phyloP scores from a whole-genome alignment of 2,329 filamentous ascomycete genomes.

The Alternaria alternata region DNA sequence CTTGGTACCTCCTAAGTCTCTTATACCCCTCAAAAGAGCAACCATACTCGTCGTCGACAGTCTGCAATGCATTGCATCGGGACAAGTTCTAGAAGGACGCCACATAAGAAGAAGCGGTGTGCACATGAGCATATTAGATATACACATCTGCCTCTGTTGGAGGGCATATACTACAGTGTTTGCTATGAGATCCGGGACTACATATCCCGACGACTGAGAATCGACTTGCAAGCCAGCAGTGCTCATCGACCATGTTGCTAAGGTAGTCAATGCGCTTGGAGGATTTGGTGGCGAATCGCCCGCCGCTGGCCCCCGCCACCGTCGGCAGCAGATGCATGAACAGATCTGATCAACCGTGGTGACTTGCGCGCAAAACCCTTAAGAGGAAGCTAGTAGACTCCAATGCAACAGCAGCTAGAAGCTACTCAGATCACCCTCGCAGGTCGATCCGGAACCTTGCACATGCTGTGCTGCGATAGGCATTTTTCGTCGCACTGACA shows the following conservation, averaged over 20 bases:
- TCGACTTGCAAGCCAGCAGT: neutral
- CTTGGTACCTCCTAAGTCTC: neutral
- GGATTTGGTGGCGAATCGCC: neutral
- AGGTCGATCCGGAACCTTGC: neutral
- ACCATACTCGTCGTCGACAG: neutral
- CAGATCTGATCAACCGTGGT: neutral
- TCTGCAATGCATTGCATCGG: neutral
- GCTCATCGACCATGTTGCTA: neutral
- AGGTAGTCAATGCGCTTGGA: neutral
- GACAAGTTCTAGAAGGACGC: neutral
- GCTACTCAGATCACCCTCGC: neutral
- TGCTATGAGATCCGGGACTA: neutral
- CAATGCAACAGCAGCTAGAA: neutral
- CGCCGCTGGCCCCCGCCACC: neutral
- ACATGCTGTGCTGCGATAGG: neutral
- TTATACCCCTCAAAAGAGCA: neutral
- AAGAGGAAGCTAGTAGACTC: neutral
- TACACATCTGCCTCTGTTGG: neutral
- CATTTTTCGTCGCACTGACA: neutral
- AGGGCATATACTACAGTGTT: neutral
- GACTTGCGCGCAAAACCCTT: neutral
- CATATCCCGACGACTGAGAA: neutral
- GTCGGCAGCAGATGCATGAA: neutral
- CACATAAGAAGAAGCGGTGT: conserved; percentile 1
- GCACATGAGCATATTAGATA: neutral